Evolutionary conservation across 192 early-diverging fungal species (phyloP), one percentile per base, ranked within the genome.

Genomic region (Linnemannia schmuckeri): DNA sequence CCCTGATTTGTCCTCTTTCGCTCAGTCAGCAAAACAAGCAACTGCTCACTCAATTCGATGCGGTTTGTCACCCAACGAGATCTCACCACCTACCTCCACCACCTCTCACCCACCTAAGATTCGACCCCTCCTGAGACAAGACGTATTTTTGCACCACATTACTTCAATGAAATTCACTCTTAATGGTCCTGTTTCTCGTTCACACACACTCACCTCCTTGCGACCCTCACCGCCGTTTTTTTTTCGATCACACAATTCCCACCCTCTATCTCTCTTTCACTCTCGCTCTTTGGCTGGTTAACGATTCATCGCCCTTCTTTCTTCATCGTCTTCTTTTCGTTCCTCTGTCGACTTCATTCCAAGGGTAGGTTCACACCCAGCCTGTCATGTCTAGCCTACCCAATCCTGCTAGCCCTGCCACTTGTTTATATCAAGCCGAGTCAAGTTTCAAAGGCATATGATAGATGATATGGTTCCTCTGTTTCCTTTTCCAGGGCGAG

Each of bases 251-350:
- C 12, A 33, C 12, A 33, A 13, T 33, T 66, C 61, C 12, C 61
- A 66, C 61, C 61, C 61, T 33, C 44, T 13, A 27, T 33, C 18
- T 52, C 47, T 20, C 47, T 4, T 18, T 52, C 44, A 8, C 9
- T 27, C 55, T n/a, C 2, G 24, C 61, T 30, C 49, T 30, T 30
- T 66, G 27, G 27, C 30, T 30, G 30, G 61, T 3, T 30, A 27
- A 33, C 61, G 61, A 66, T 66, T 66, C 61, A 66, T 66, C 61
- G 61, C 61, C 61, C 49, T 27, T 33, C 30, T 66, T 66, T 8
- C 24, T 61, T 61, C n/a, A n/a, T 57, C 55, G 55, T 57, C 55
- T 18, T 46, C 0, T 44, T 66, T 27, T 66, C 24, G 49, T 52
- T 24, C 0, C 2, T 57, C 55, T 57, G 22, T 57, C 2, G 55